These are phyloP conservation scores for Phytopythium litorale DNA, from an alignment of 352 stramenopile genomes.

Conservation along the genomic window DNA sequence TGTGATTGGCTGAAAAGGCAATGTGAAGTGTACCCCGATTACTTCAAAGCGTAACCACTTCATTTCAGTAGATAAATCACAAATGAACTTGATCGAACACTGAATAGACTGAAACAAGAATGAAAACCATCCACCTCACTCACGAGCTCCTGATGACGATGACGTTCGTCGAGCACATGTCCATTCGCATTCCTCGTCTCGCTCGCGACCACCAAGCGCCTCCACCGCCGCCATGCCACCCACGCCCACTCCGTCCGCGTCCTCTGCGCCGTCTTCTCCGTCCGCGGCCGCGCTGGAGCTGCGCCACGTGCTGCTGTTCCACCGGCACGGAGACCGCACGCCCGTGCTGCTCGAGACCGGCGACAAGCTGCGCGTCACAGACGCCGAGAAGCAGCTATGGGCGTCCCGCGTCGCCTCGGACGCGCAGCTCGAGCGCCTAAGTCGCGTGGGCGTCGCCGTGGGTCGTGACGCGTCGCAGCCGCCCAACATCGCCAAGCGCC, in stretches of 20 bases:
- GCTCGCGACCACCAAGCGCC: neutral
- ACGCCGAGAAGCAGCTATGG: slow-evolving; percentile 65
- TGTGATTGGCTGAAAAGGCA: no score
- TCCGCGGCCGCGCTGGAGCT: slow-evolving; percentile 25
- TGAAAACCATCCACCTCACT: no score
- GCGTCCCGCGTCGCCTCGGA: slow-evolving; percentile 41
- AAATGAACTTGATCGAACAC: no score
- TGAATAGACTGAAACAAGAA: no score
- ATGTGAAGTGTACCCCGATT: no score
- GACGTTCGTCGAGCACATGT: neutral
- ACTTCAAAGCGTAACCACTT: no score
- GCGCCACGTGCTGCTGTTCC: slow-evolving; percentile 74
- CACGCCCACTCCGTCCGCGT: slow-evolving; percentile 3
- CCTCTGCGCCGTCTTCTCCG: neutral
- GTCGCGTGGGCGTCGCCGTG: slow-evolving; percentile 42
- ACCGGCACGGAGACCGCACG: slow-evolving; percentile 77
- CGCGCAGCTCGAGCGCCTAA: slow-evolving; percentile 43
- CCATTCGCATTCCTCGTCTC: neutral
- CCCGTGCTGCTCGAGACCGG: slow-evolving; percentile 63
- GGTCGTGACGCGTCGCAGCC: slow-evolving; percentile 40
- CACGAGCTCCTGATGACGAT: neutral
- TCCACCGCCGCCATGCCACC: neutral
- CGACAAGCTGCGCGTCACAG: slow-evolving; percentile 42
- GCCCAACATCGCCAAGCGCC: slow-evolving; percentile 35
- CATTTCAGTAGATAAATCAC: no score